A percentile compares a stretch with the other conserved stretches of the same genome.
Evolutionary conservation across 371 early-diverging fungal species (phyloP).

Genomic region (Neoconidiobolus thromboides): DNA sequence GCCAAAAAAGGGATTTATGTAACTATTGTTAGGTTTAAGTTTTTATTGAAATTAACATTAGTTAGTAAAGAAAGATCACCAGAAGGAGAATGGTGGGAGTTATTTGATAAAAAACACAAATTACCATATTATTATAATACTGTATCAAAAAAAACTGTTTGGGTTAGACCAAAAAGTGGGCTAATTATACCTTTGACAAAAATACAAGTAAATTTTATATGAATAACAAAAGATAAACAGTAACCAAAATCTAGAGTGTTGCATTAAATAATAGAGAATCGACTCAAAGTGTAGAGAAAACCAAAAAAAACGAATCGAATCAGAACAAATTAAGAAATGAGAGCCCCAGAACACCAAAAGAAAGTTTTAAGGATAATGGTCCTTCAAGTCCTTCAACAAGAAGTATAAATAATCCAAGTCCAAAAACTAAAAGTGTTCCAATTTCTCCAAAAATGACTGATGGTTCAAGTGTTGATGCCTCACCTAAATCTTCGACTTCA

Average conservation of each 20-base stretch:
- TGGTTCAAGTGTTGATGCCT: no score
- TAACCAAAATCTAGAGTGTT: neutral
- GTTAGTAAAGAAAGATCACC: slow-evolving; percentile 32
- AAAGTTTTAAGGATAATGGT: neutral
- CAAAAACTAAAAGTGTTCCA: no score
- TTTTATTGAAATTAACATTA: neutral
- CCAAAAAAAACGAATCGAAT: neutral
- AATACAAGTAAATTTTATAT: slow-evolving; percentile 25
- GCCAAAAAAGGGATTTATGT: slow-evolving; percentile 26
- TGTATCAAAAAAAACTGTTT: slow-evolving; percentile 59
- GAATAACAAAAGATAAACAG: neutral
- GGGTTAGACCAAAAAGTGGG: slow-evolving; percentile 57
- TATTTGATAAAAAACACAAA: slow-evolving; percentile 64
- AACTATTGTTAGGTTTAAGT: slow-evolving; percentile 8
- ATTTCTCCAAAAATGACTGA: no score
- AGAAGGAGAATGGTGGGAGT: slow-evolving; percentile 86
- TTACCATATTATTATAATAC: slow-evolving; percentile 81
- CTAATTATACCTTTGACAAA: slow-evolving; percentile 55
- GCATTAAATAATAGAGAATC: neutral
- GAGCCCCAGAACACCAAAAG: neutral
- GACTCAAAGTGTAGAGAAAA: neutral
- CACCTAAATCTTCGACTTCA: no score
- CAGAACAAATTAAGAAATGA: neutral
- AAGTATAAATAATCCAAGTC: no score
- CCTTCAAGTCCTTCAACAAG: no score